Evolutionary conservation across 305 asterid species (phyloP), one percentile per base, ranked within the genome.

Genomic region (Lippia alba): DNA sequence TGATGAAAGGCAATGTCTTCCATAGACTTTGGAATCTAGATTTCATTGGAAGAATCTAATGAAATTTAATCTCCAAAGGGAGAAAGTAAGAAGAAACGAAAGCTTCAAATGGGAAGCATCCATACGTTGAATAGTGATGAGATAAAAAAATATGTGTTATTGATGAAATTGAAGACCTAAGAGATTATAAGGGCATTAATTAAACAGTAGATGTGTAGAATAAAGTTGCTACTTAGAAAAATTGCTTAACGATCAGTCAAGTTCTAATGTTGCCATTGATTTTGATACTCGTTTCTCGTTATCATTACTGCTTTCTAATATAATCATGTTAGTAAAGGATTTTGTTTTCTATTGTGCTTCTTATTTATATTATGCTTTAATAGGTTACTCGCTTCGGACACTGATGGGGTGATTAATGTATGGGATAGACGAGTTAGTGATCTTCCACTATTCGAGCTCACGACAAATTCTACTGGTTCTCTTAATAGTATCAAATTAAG

Each of bases 381-480:
- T 71, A 94, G 99, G 91, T 79, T 94, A 78, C 87, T 91, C 40
- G 97, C 97, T 72, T 89, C 99, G 30, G 97, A 94, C 77, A 73
- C 81, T 67, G 76, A 71, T 82, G 99, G 99, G 59, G 79, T 74
- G 53, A 83, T 94, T 65, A 88, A 89, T 77, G 56, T 94, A 48
- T 94, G 99, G 99, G 99, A 94, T 77, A 87, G 97, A 94, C 85
- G 99, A 84, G 86, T 50, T 41, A 73, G 94, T 76, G 66, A 76
- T 76, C 80, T 89, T 78, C 99, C 97, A 66, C 83, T 88, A 77
- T 81, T 85, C 83, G 92, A 91, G 77, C 88, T 94, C 72, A 71
- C 78, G 24, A 83, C 91, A 61, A 87, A 76, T 84, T 84, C 86
- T 73, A 61, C 69, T 40, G 84, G 84, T 77, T 72, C 92, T 64